Conservation (phyloP, 495 filamentous ascomycete species). For the Aspergillus steynii region DNA sequence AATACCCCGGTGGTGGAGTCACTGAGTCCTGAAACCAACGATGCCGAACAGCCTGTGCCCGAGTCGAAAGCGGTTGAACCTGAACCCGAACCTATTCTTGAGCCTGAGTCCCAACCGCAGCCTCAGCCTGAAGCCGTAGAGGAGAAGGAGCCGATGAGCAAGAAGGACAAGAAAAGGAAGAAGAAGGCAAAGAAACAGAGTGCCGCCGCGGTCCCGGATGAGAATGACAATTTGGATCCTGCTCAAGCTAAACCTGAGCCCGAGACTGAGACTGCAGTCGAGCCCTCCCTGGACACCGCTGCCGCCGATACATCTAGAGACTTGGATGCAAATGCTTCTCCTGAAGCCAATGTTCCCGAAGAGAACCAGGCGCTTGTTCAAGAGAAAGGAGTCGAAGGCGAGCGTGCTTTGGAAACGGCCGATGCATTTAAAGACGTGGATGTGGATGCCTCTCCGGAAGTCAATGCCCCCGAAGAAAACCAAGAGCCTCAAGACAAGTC, state of each 20-base stretch:
- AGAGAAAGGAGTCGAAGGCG: slow-evolving; percentile 11
- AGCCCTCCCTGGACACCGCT: neutral
- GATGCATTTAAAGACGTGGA: neutral
- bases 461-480: neutral
- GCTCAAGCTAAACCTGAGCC: neutral
- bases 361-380: slow-evolving; percentile 7
- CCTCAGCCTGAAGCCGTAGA: slow-evolving; percentile 15
- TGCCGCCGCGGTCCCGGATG: slow-evolving; percentile 7
- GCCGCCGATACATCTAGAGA: neutral
- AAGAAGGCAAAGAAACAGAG: slow-evolving; percentile 32
- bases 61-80: neutral
- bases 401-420: neutral
- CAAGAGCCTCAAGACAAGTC: neutral
- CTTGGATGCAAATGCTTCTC: neutral
- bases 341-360: slow-evolving; percentile 8
- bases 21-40: neutral
- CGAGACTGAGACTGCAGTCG: neutral
- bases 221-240: neutral
- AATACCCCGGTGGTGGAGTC: neutral
- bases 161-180: slow-evolving; percentile 35
- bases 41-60: neutral
- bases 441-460: neutral
- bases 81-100: slow-evolving; percentile 66
- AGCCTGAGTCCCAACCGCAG: neutral
- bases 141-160: slow-evolving; percentile 30